Evolutionary conservation across 1,284 basidiomycete genomes (phyloP).

Genomic region (Pseudozyma thailandica): DNA sequence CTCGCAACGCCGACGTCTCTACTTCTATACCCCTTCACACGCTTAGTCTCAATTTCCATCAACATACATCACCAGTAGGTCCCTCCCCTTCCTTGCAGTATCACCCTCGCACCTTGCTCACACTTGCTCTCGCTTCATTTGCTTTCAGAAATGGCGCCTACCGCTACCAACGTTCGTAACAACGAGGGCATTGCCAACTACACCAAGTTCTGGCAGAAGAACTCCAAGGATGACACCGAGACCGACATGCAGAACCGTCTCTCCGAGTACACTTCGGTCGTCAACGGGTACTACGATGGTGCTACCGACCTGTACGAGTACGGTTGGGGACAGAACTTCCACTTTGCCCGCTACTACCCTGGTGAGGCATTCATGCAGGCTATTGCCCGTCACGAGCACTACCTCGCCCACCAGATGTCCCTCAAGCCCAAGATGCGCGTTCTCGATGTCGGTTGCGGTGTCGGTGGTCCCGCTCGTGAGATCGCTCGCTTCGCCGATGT

Average conservation of each 20-base stretch:
- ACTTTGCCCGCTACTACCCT: conserved; percentile 97
- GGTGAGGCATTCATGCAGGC: conserved; percentile 86
- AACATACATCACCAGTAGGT: conserved; percentile 7
- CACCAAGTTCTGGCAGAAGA: conserved; percentile 92
- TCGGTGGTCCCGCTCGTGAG: conserved; percentile 95
- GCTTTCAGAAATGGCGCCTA: conserved; percentile 44
- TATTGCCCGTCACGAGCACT: conserved; percentile 96
- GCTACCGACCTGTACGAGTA: conserved; percentile 98
- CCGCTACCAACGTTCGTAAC: conserved; percentile 77
- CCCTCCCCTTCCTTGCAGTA: neutral
- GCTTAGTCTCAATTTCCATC: neutral
- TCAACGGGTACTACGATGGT: conserved; percentile 97
- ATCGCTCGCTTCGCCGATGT: conserved; percentile 91
- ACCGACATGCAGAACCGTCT: conserved; percentile 80
- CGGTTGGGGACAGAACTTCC: conserved; percentile 92
- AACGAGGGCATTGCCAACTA: conserved; percentile 87
- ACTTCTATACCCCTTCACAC: conserved; percentile 1
- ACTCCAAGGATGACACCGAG: conserved; percentile 78
- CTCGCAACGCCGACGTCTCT: conserved; percentile 8
- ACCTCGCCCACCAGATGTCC: conserved; percentile 77
- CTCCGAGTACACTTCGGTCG: conserved; percentile 88
- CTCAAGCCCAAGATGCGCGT: conserved; percentile 88
- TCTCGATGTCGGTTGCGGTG: conserved; percentile 96
- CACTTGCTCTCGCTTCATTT: neutral
- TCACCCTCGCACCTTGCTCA: neutral